Evolutionary conservation across 1,284 basidiomycete genomes (phyloP).

Genomic region (Agaricales sp.): DNA sequence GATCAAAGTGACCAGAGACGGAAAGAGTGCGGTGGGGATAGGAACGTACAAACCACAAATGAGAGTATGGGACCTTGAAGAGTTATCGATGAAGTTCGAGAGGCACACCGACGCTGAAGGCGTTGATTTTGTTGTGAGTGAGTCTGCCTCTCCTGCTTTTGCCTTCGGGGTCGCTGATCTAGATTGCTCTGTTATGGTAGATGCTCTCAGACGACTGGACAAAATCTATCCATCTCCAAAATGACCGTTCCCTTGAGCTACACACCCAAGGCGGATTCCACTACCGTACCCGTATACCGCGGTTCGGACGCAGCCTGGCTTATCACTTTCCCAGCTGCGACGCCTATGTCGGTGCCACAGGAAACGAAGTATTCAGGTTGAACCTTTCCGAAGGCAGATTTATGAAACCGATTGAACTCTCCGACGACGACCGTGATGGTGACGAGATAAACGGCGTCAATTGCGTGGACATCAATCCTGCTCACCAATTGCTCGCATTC

Average conservation of each 20-base stretch:
- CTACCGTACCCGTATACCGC: constrained; percentile 88
- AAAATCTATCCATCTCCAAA: constrained; percentile 94
- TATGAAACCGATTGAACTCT: constrained; percentile 67
- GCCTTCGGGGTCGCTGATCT: constrained; percentile 1
- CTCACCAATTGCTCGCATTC: constrained; percentile 86
- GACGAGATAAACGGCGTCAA: constrained; percentile 76
- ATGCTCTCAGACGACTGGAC: constrained; percentile 98
- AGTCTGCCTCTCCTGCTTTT: too few relatives aligned
- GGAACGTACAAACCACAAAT: constrained; percentile 99
- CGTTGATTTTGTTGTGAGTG: constrained; percentile 93
- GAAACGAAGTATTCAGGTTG: constrained; percentile 84
- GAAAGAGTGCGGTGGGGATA: constrained; percentile 87
- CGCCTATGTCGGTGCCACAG: constrained; percentile 67
- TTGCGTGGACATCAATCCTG: constrained; percentile 87
- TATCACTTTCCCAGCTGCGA: constrained; percentile 87
- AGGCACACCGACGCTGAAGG: constrained; percentile 95
- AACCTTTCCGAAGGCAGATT: constrained; percentile 96
- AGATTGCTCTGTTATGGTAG: constrained; percentile 32
- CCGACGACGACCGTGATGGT: constrained; percentile 35
- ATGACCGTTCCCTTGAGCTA: constrained; percentile 89
- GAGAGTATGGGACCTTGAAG: constrained; percentile 90
- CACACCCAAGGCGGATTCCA: constrained; percentile 94
- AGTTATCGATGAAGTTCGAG: constrained; percentile 93
- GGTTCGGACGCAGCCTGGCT: constrained; percentile 84
- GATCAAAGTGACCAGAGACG: constrained; percentile 86